A percentile compares a stretch with the other conserved stretches of the same genome.
Evolutionary conservation across 139 green algal genomes (phyloP).

Genomic region (Chlorella ohadii): DNA sequence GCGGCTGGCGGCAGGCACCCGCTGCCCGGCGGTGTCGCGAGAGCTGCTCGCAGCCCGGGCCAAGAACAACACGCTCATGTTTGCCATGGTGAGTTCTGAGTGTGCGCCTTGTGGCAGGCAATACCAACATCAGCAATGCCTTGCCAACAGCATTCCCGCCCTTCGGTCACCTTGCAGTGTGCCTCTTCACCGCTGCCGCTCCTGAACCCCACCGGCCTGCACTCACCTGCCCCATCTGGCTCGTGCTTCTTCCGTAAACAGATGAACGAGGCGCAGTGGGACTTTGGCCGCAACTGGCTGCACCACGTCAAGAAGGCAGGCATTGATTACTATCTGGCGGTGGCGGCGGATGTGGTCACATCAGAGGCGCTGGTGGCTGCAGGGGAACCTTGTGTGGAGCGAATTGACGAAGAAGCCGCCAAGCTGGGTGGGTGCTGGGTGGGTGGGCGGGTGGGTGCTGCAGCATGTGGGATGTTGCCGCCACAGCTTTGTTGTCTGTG

Average conservation of each 20-base stretch:
- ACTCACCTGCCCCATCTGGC: background rate
- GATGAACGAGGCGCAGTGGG: conserved; percentile 14
- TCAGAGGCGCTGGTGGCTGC: background rate
- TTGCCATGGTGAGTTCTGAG: background rate
- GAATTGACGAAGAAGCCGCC: background rate
- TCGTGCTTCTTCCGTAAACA: background rate
- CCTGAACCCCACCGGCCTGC: no score
- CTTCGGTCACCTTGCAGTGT: no score
- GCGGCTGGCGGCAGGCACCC: background rate
- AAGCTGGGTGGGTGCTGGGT: conserved; percentile 3
- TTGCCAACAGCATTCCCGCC: no score
- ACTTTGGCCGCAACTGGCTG: conserved; percentile 31
- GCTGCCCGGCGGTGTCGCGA: background rate
- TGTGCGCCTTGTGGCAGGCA: no score
- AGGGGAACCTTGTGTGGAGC: conserved; percentile 22
- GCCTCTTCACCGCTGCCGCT: no score
- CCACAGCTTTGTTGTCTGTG: background rate
- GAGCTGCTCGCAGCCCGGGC: background rate
- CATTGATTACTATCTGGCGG: conserved; percentile 1
- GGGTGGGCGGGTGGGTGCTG: background rate
- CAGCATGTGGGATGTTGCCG: no score
- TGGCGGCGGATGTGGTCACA: background rate
- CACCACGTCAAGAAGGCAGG: background rate
- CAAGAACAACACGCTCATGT: background rate
- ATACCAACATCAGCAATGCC: no score